Conservation (phyloP, 2,329 filamentous ascomycete species). For the Pyricularia grisea region DNA sequence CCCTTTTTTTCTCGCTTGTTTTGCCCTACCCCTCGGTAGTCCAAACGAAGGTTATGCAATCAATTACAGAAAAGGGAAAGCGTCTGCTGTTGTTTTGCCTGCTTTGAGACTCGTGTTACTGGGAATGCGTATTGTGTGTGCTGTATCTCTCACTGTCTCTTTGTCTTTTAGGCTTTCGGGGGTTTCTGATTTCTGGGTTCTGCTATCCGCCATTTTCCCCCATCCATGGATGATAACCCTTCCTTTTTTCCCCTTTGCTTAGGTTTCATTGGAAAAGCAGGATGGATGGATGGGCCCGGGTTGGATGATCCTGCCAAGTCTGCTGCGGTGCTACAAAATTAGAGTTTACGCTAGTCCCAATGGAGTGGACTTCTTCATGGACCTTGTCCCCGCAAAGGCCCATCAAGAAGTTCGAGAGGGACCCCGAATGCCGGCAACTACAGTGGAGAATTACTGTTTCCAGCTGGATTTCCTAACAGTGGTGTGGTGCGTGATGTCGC, state of each 20-base stretch:
- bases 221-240: background rate
- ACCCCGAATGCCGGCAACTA: background rate
- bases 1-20: background rate
- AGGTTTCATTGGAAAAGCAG: background rate
- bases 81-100: background rate
- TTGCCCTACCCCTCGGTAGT: background rate
- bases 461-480: background rate
- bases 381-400: background rate
- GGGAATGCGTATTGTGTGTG: background rate
- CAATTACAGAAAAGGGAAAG: background rate
- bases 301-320: conserved; percentile 1
- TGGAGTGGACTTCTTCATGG: background rate
- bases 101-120: background rate
- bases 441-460: background rate
- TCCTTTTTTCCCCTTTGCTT: background rate
- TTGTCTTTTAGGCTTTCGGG: background rate
- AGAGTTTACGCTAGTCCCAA: background rate
- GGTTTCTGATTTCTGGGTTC: background rate
- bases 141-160: background rate
- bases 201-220: background rate
- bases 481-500: background rate
- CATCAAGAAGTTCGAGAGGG: background rate
- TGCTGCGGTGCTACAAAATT: background rate
- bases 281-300: background rate
- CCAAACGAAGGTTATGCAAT: background rate